phyloP scores from a whole-genome alignment of 192 early-diverging fungal genomes.

The Coemansia umbellata region DNA sequence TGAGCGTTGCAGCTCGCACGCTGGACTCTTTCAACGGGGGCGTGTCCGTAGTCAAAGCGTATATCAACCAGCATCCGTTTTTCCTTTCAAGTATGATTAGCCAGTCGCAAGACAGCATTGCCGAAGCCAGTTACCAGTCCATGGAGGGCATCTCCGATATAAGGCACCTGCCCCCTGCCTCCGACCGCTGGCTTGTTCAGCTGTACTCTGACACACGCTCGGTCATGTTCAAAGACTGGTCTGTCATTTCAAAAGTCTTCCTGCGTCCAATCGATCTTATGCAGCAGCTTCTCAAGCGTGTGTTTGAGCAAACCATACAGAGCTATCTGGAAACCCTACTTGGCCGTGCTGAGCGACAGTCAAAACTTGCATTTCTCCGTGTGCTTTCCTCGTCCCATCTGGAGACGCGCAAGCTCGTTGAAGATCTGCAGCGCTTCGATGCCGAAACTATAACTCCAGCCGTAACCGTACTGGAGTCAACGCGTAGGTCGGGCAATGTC shows the following conservation, averaged over 20 bases:
- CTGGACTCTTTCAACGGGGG: slow-evolving; percentile 96
- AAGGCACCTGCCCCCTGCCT: slow-evolving; percentile 52
- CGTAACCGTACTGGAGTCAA: slow-evolving; percentile 44
- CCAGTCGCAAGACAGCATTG: slow-evolving; percentile 53
- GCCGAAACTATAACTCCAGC: slow-evolving; percentile 55
- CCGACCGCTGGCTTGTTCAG: slow-evolving; percentile 66
- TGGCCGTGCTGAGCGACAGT: slow-evolving; percentile 62
- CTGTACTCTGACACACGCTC: slow-evolving; percentile 83
- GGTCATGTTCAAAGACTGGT: slow-evolving; percentile 83
- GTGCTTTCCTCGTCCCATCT: slow-evolving; percentile 68
- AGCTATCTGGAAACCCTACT: slow-evolving; percentile 81
- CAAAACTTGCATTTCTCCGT: slow-evolving; percentile 76
- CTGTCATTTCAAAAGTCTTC: slow-evolving; percentile 89
- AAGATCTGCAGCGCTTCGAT: slow-evolving; percentile 78
- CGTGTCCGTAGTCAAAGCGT: slow-evolving; percentile 87
- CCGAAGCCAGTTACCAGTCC: slow-evolving; percentile 44
- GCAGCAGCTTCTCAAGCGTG: slow-evolving; percentile 89
- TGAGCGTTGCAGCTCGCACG: slow-evolving; percentile 79
- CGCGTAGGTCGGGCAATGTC: slow-evolving; percentile 32
- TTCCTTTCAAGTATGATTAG: slow-evolving; percentile 79
- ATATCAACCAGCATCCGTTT: slow-evolving; percentile 97
- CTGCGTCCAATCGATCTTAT: slow-evolving; percentile 86
- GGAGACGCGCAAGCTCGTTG: slow-evolving; percentile 67
- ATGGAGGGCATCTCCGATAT: slow-evolving; percentile 48
- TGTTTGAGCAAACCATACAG: slow-evolving; percentile 97